A percentile compares a stretch with the other conserved stretches of the same genome.
Conservation (phyloP, 2,329 filamentous ascomycete species). For the Knufia fluminis region DNA sequence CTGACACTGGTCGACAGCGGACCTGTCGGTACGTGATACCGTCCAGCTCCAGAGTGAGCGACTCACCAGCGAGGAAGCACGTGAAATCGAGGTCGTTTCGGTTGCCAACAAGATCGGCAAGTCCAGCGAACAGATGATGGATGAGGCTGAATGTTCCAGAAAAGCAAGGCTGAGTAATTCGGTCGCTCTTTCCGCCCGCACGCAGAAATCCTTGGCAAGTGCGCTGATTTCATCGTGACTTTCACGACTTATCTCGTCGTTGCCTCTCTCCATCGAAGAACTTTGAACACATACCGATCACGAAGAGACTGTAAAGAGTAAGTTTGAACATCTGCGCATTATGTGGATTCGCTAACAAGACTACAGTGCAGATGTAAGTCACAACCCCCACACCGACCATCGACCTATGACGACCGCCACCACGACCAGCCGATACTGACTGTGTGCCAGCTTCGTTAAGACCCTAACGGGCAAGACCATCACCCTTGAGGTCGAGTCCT, state of each 20-base stretch:
- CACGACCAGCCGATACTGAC: slow-evolving; percentile 4
- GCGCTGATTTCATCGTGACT: not conserved
- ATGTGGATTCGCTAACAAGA: slow-evolving; percentile 7
- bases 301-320: slow-evolving; percentile 10
- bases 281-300: not conserved
- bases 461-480: slow-evolving; percentile 99
- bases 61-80: no score
- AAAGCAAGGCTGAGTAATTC: not conserved
- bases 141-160: not conserved
- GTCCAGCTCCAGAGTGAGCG: no score
- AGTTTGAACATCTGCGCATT: not conserved
- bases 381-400: slow-evolving; percentile 24
- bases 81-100: not conserved
- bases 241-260: slow-evolving; percentile 1
- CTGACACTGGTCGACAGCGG: no score
- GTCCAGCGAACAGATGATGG: no score
- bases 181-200: not conserved
- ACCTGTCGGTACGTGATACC: no score
- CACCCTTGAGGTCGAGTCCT: slow-evolving; percentile 98
- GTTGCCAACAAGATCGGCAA: no score
- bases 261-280: slow-evolving; percentile 3
- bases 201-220: not conserved
- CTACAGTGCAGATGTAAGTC: slow-evolving; percentile 82
- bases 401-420: slow-evolving; percentile 20
- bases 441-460: slow-evolving; percentile 81